Evolutionary conservation across 768 basidiomycete species (phyloP).

Genomic region (Candolleomyces eurysporus): DNA sequence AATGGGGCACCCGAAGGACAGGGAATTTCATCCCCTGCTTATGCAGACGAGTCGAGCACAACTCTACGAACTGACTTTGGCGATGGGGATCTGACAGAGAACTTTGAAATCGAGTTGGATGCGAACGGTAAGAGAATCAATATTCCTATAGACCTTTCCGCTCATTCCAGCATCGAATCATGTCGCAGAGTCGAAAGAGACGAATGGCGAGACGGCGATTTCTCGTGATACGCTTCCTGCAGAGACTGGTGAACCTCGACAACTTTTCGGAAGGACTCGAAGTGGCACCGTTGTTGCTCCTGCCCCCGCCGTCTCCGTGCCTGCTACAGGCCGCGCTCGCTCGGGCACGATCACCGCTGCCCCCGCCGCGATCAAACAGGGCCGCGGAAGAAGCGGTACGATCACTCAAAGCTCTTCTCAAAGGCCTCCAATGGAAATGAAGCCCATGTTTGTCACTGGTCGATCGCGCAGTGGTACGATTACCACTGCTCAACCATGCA

Average conservation of each 20-base stretch:
- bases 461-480: slow-evolving; percentile 2
- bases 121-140: no score
- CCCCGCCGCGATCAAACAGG: not conserved
- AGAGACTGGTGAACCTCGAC: not conserved
- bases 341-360: not conserved
- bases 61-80: no score
- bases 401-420: not conserved
- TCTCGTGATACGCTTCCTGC: not conserved
- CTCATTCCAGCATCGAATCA: no score
- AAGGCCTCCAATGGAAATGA: not conserved
- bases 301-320: not conserved
- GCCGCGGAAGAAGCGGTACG: slow-evolving; percentile 6
- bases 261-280: not conserved
- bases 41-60: no score
- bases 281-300: slow-evolving; percentile 1
- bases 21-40: no score
- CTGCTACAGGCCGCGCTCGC: not conserved
- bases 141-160: no score
- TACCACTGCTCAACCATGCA: not conserved
- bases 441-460: not conserved
- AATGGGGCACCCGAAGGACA: not conserved
- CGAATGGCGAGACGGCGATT: no score
- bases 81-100: no score
- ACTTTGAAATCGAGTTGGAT: no score
- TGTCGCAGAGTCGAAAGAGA: no score